Evolutionary conservation across 768 basidiomycete genomes (phyloP).

Genomic region (Pleurotus citrinopileatus): DNA sequence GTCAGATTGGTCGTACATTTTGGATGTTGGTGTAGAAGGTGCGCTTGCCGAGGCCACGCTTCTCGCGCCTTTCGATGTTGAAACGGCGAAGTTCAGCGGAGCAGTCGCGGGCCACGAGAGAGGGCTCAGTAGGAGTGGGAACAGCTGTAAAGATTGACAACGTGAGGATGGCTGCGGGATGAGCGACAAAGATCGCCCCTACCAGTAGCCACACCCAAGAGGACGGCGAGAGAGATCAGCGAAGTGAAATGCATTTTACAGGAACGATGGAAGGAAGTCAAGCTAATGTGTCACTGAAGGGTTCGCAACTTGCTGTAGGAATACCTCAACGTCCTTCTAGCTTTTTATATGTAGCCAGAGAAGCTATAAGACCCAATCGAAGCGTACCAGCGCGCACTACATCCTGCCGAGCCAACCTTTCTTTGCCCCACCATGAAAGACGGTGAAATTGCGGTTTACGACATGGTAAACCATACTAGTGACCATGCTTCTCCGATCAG

Average conservation of each 20-base stretch:
- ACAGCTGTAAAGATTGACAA: constrained; percentile 11
- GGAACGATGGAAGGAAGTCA: not conserved
- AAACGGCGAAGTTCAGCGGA: constrained; percentile 18
- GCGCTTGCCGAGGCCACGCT: constrained; percentile 18
- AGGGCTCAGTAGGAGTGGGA: constrained; percentile 12
- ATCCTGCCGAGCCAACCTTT: constrained; percentile 4
- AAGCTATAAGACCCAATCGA: constrained; percentile 1
- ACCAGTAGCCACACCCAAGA: constrained; percentile 17
- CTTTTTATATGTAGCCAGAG: not conserved
- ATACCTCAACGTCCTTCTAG: not conserved
- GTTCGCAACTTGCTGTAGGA: not conserved
- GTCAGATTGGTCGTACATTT: constrained; percentile 15
- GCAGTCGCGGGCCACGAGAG: constrained; percentile 17
- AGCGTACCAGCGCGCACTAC: not conserved
- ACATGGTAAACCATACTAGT: not conserved
- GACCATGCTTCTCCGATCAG: constrained; percentile 3
- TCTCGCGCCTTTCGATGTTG: constrained; percentile 16
- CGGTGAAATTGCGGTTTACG: constrained; percentile 9
- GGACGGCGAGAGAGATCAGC: constrained; percentile 14
- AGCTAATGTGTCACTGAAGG: not conserved
- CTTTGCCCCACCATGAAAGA: not conserved
- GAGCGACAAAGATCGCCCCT: not conserved
- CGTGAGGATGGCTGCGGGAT: not conserved
- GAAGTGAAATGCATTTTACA: constrained; percentile 7
- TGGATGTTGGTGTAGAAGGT: constrained; percentile 18